Conservation (phyloP, 257 asterid genomes). For the Thymus mandschuricus region DNA sequence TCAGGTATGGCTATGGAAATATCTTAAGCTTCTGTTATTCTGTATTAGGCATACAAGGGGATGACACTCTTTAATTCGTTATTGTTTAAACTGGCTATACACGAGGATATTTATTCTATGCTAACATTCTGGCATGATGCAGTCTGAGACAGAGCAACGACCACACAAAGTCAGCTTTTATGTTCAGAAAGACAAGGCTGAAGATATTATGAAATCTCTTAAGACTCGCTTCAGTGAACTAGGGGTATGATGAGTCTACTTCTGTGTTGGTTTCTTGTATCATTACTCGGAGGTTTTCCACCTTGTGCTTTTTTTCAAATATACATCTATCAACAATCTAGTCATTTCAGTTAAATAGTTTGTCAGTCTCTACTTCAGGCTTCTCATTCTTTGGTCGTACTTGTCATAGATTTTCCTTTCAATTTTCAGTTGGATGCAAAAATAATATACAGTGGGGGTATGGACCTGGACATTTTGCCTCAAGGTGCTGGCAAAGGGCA, state of each 20-base stretch:
- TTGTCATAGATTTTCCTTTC: slow-evolving; percentile 26
- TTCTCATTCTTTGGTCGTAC: slow-evolving; percentile 20
- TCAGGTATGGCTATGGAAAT: slow-evolving; percentile 58
- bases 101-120: slow-evolving; percentile 27
- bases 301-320: slow-evolving; percentile 10
- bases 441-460: slow-evolving; percentile 98
- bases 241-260: slow-evolving; percentile 65
- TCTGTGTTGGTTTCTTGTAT: slow-evolving; percentile 14
- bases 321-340: slow-evolving; percentile 25
- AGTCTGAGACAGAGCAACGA: slow-evolving; percentile 97
- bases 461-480: slow-evolving; percentile 92
- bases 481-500: slow-evolving; percentile 99
- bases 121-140: slow-evolving; percentile 41
- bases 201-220: slow-evolving; percentile 62
- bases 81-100: slow-evolving; percentile 14
- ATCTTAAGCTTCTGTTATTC: slow-evolving; percentile 15
- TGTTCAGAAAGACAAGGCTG: slow-evolving; percentile 79
- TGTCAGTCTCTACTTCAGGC: slow-evolving; percentile 6
- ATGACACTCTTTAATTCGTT: slow-evolving; percentile 2
- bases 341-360: slow-evolving; percentile 10
- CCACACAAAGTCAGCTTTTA: slow-evolving; percentile 95
- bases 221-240: slow-evolving; percentile 56
- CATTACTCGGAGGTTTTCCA: slow-evolving; percentile 25
- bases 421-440: slow-evolving; percentile 82
- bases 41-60: slow-evolving; percentile 19